Conservation (phyloP, 768 basidiomycete species). For the Psilocybe azurescens region DNA sequence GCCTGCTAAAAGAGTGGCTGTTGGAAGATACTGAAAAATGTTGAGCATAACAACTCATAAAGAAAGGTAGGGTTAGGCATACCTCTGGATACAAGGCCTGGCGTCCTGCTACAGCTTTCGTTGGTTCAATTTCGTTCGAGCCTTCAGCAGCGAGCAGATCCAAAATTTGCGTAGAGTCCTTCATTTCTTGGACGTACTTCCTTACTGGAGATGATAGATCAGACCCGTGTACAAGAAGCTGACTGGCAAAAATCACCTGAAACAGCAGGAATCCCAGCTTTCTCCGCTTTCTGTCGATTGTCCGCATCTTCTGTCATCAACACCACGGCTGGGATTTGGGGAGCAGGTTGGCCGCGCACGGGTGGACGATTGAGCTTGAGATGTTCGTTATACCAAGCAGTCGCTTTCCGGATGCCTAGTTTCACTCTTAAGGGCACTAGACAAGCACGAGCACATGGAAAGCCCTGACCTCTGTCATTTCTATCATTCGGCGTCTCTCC, state of each 20-base stretch:
- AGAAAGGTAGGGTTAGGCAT: slow-evolving; percentile 20
- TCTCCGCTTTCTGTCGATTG: slow-evolving; percentile 78
- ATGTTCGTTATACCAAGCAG: slow-evolving; percentile 87
- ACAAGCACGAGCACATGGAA: not conserved
- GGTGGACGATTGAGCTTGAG: slow-evolving; percentile 57
- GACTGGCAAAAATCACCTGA: slow-evolving; percentile 54
- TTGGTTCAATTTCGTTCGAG: slow-evolving; percentile 67
- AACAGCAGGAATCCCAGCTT: slow-evolving; percentile 60
- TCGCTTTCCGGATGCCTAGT: slow-evolving; percentile 81
- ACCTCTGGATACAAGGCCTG: slow-evolving; percentile 81
- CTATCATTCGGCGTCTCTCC: slow-evolving; percentile 90
- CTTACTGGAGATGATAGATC: slow-evolving; percentile 51
- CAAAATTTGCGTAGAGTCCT: slow-evolving; percentile 66
- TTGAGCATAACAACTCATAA: not conserved
- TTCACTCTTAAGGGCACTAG: slow-evolving; percentile 30
- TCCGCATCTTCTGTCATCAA: slow-evolving; percentile 90
- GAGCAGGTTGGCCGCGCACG: slow-evolving; percentile 52
- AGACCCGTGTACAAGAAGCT: not conserved
- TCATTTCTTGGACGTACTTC: slow-evolving; percentile 81
- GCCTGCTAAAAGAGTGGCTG: slow-evolving; percentile 74
- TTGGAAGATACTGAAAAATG: slow-evolving; percentile 72
- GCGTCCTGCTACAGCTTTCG: slow-evolving; percentile 54
- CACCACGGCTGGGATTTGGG: slow-evolving; percentile 63
- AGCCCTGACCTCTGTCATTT: slow-evolving; percentile 84
- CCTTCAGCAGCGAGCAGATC: slow-evolving; percentile 82